Percentiles rank a stretch among this genome's conserved stretches.
Evolutionary conservation across 2,329 filamentous ascomycete genomes (phyloP).

Genomic region (Arthrobotrys entomopaga): DNA sequence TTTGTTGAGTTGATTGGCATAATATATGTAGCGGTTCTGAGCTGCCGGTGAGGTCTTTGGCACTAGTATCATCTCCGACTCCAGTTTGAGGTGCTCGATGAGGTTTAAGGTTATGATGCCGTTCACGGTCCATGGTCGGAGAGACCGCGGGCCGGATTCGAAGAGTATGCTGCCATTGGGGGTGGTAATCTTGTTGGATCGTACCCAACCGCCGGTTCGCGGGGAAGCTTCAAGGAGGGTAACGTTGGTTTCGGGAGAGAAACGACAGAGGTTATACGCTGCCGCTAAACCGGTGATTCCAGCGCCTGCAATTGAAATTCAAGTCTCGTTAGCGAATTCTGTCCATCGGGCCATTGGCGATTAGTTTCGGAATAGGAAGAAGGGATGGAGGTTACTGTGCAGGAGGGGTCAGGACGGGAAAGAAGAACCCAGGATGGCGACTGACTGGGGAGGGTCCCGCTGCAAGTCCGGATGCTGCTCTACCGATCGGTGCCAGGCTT

Average conservation of each 20-base stretch:
- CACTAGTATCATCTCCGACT: conserved; percentile 62
- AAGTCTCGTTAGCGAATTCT: conserved; percentile 14
- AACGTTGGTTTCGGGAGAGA: conserved; percentile 75
- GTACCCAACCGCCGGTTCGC: conserved; percentile 84
- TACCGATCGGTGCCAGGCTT: conserved; percentile 46
- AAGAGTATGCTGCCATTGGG: conserved; percentile 71
- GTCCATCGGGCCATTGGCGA: background rate
- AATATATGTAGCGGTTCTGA: conserved; percentile 82
- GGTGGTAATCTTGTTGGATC: conserved; percentile 72
- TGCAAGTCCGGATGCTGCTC: conserved; percentile 47
- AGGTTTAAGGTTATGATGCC: conserved; percentile 76
- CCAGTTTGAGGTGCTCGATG: conserved; percentile 65
- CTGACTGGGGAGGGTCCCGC: conserved; percentile 56
- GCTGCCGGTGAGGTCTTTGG: conserved; percentile 67
- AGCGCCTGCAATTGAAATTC: conserved; percentile 67
- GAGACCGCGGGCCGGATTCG: conserved; percentile 83
- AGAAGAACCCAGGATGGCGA: conserved; percentile 59
- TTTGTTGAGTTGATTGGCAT: conserved; percentile 80
- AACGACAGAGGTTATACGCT: conserved; percentile 78
- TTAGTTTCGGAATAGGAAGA: background rate
- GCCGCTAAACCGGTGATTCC: conserved; percentile 83
- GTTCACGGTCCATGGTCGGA: conserved; percentile 70
- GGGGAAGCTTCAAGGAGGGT: conserved; percentile 80
- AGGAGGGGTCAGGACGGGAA: conserved; percentile 34
- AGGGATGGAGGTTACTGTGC: conserved; percentile 9